These are phyloP conservation scores for Lentinus tigrinus DNA, from an alignment of 768 basidiomycete genomes.

Conservation along the genomic window DNA sequence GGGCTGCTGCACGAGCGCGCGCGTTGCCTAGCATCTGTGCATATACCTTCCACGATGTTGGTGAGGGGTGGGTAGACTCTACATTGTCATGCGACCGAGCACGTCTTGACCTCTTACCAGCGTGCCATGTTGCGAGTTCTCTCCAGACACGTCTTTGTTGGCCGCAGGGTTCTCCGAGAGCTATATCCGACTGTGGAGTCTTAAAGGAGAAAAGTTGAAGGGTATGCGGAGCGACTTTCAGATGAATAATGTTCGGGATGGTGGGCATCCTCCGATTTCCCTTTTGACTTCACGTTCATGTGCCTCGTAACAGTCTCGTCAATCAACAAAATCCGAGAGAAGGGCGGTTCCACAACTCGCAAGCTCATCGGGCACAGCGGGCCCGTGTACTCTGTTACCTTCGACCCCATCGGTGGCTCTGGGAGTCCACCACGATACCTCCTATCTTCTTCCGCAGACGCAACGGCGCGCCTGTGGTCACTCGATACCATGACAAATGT, in stretches of 20 bases:
- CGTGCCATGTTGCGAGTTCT: conserved; percentile 84
- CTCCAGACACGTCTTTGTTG: conserved; percentile 86
- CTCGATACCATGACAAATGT: conserved; percentile 92
- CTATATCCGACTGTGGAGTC: conserved; percentile 90
- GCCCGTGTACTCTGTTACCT: conserved; percentile 91
- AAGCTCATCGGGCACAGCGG: conserved; percentile 97
- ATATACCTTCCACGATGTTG: conserved; percentile 91
- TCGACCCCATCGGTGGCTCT: conserved; percentile 89
- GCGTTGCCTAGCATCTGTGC: conserved; percentile 91
- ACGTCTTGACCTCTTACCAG: conserved; percentile 39
- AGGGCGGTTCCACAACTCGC: conserved; percentile 81
- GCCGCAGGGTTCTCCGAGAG: conserved; percentile 96
- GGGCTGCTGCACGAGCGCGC: conserved; percentile 51
- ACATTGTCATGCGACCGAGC: not conserved
- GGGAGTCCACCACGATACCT: conserved; percentile 83
- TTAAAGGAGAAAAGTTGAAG: conserved; percentile 87
- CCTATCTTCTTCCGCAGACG: conserved; percentile 89
- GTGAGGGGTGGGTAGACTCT: conserved; percentile 77
- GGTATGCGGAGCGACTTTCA: conserved; percentile 78
- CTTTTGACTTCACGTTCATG: not conserved
- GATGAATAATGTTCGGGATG: conserved; percentile 60
- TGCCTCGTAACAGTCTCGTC: conserved; percentile 47
- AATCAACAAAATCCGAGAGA: conserved; percentile 69
- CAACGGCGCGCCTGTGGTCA: conserved; percentile 91
- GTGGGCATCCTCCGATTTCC: conserved; percentile 40